These are phyloP conservation scores for Pythium angustatum DNA, from an alignment of 352 stramenopile genomes.

Conservation along the genomic window DNA sequence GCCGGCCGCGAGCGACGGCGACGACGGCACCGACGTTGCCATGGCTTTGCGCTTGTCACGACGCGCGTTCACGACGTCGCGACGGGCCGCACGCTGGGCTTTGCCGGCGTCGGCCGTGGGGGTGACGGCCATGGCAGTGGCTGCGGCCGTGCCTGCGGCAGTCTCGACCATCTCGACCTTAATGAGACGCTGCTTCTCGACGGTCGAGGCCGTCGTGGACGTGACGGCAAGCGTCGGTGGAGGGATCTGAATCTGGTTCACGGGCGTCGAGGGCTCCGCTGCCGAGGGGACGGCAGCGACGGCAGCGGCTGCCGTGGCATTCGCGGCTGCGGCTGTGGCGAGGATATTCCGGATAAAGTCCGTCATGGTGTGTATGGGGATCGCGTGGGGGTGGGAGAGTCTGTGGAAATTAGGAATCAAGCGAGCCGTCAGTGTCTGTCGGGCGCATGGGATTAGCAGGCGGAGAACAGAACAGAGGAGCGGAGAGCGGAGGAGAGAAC, in stretches of 20 bases:
- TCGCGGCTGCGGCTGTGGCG: slow-evolving; percentile 38
- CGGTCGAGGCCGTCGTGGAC: slow-evolving; percentile 10
- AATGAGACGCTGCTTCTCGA: slow-evolving; percentile 54
- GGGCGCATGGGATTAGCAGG: background rate
- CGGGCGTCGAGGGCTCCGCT: slow-evolving; percentile 35
- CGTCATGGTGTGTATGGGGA: slow-evolving; percentile 48
- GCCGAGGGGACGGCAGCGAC: slow-evolving; percentile 10
- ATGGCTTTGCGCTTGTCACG: slow-evolving; percentile 79
- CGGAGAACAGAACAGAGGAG: background rate
- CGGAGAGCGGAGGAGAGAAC: background rate
- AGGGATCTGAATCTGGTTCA: slow-evolving; percentile 67
- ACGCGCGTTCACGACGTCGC: slow-evolving; percentile 66
- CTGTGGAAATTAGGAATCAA: background rate
- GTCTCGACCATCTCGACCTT: slow-evolving; percentile 50
- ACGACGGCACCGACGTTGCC: slow-evolving; percentile 19
- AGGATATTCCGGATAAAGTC: slow-evolving; percentile 80
- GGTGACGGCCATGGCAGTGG: background rate
- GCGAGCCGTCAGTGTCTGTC: background rate
- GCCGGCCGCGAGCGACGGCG: slow-evolving; percentile 9
- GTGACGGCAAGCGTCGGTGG: slow-evolving; percentile 29
- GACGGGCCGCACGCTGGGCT: slow-evolving; percentile 61
- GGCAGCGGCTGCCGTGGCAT: slow-evolving; percentile 1
- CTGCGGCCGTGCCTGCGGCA: too few species aligned
- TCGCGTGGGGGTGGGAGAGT: background rate
- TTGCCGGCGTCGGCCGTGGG: slow-evolving; percentile 40